Percentiles rank a stretch among this genome's conserved stretches.
These are phyloP conservation scores for Neurospora crassa DNA, from an alignment of 2,329 filamentous ascomycete genomes.

Conservation along the genomic window DNA sequence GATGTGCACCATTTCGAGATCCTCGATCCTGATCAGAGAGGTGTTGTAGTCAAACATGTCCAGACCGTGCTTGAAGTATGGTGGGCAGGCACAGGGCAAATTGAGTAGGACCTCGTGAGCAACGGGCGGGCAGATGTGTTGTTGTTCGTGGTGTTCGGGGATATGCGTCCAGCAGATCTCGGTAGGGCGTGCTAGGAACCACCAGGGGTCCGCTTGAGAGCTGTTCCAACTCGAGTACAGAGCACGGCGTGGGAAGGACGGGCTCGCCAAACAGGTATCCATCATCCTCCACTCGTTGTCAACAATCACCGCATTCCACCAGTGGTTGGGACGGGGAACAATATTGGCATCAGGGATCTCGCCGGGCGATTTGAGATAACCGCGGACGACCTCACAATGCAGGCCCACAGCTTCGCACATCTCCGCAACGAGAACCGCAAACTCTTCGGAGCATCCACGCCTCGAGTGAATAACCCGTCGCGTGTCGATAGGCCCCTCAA, in stretches of 20 bases:
- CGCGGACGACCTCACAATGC: constrained; percentile 75
- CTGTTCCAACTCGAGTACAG: constrained; percentile 66
- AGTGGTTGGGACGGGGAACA: constrained; percentile 85
- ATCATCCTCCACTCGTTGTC: constrained; percentile 96
- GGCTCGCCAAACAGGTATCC: constrained; percentile 85
- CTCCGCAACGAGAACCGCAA: constrained; percentile 77
- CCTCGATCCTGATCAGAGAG: constrained; percentile 73
- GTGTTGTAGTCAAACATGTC: constrained; percentile 88
- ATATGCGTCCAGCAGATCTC: constrained; percentile 96
- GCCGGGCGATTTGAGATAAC: constrained; percentile 84
- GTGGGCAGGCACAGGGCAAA: constrained; percentile 74
- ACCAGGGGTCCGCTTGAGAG: constrained; percentile 74
- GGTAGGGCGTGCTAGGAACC: constrained; percentile 81
- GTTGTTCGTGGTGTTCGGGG: constrained; percentile 75
- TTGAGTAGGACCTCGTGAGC: constrained; percentile 78
- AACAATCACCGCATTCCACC: constrained; percentile 91
- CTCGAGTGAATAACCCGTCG: constrained; percentile 75
- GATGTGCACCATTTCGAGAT: constrained; percentile 86
- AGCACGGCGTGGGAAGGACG: constrained; percentile 73
- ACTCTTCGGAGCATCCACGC: constrained; percentile 79
- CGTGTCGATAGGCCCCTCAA: constrained; percentile 75
- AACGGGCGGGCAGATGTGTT: constrained; percentile 85
- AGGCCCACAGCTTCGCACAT: constrained; percentile 91
- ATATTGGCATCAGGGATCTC: constrained; percentile 73
- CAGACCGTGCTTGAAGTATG: constrained; percentile 75